Conservation (phyloP, 2,329 filamentous ascomycete genomes). For the Cryphonectria carpinicola region DNA sequence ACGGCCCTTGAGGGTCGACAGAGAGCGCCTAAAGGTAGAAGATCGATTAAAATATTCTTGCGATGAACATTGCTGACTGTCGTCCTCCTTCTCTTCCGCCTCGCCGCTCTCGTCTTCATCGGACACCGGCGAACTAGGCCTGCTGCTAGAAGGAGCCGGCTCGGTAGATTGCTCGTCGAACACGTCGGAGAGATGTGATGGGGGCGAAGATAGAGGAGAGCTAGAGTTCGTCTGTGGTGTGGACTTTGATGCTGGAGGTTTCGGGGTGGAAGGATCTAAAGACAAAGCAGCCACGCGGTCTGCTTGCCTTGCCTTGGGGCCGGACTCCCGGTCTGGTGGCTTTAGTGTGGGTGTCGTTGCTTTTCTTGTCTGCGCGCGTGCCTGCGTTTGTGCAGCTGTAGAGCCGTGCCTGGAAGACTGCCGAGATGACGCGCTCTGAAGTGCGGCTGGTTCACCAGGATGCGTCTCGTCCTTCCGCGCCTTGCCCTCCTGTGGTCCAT, state of each 20-base stretch:
- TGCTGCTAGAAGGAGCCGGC: constrained; percentile 44
- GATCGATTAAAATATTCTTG: constrained; percentile 36
- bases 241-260: constrained; percentile 29
- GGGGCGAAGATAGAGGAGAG: constrained; percentile 62
- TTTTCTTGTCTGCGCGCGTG: background rate
- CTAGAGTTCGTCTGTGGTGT: constrained; percentile 35
- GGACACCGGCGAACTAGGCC: constrained; percentile 48
- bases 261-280: constrained; percentile 34
- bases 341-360: background rate
- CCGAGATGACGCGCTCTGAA: constrained; percentile 1
- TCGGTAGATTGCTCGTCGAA: constrained; percentile 41
- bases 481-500: background rate
- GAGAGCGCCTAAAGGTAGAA: constrained; percentile 35
- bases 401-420: constrained; percentile 5
- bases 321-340: constrained; percentile 1
- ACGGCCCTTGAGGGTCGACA: constrained; percentile 69
- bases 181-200: constrained; percentile 56
- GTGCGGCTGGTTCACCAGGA: background rate
- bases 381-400: background rate
- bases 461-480: background rate
- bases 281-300: constrained; percentile 26
- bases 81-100: constrained; percentile 12
- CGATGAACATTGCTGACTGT: constrained; percentile 35
- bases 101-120: constrained; percentile 40
- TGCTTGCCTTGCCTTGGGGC: constrained; percentile 2